Conservation (phyloP, 768 basidiomycete genomes). For the Naganishia vaughanmartiniae region DNA sequence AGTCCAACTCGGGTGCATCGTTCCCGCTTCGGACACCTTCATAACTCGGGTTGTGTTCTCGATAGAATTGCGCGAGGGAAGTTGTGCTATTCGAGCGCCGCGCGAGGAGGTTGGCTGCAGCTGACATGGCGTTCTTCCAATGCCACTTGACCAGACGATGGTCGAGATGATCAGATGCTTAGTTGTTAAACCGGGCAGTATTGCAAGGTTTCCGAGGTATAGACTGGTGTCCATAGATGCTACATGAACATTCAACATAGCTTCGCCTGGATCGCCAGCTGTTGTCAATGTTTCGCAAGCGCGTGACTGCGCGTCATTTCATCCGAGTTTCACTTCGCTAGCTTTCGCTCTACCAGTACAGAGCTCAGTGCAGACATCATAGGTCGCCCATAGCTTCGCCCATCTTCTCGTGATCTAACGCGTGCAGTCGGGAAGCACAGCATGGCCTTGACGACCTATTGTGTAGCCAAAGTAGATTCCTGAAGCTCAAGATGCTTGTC, state of each 20-base stretch:
- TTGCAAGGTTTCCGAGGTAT: background rate
- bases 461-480: background rate
- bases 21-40: constrained; percentile 16
- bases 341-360: background rate
- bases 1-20: constrained; percentile 59
- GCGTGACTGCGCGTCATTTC: background rate
- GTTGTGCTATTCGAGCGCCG: constrained; percentile 46
- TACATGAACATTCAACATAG: background rate
- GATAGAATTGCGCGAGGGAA: constrained; percentile 46
- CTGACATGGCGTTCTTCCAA: constrained; percentile 11
- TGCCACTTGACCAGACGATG: too few relatives aligned
- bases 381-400: too few relatives aligned
- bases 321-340: background rate
- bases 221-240: background rate
- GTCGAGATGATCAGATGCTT: background rate
- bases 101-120: constrained; percentile 31
- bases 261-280: background rate
- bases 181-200: background rate
- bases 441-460: background rate
- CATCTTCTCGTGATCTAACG: too few relatives aligned
- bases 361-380: too few relatives aligned
- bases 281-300: background rate
- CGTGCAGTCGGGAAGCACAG: background rate
- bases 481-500: background rate
- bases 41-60: constrained; percentile 33